Evolutionary conservation across 495 filamentous ascomycete genomes (phyloP), one percentile per base, ranked within the genome.

Genomic region (Endocarpon pusillum): DNA sequence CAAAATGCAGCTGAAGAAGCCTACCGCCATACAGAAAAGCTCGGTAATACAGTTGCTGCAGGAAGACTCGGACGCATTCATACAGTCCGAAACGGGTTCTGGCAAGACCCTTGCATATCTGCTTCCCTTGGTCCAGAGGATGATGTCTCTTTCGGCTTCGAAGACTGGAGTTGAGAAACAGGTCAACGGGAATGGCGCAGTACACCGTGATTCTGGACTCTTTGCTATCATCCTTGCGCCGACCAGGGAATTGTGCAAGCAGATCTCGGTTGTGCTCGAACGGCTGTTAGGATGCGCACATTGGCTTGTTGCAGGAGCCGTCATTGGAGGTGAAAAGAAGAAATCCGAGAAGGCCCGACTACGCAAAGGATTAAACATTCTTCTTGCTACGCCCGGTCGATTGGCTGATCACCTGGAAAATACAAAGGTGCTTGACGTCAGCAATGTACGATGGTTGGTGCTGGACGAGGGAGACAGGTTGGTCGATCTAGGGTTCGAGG

Each of bases 401-500:
- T 58, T 97, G 35, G 74, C 69, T 1, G 89, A 96, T 58, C 89
- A 97, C 53, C 47, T 97, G 14, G 78, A 92, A 33, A 82, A 92
- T 39, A 97, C 89, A 2, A 69, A 91, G 55, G 81, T 73, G 3
- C 58, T 97, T 41, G 77, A 92, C 42, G 78, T 94, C 15, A 78
- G 79, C 44, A 84, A 77, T 20, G 85, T 94, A 11, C 61, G 87
- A 36, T 97, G 89, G 89, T 56, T 97, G 15, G 74, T 97, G 0
- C 62, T 96, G 29, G 89, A 97, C 45, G 89, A 97, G 52, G 89
- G 89, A 19, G 89, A 97, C 63, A 63, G 91, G 12, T 60, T 97
- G 53, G 91, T 94, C 84, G 89, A 97, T 47, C 64, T 96, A 53
- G 89, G 89, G 1, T 96, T 97, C 44, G 89, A 94, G 56, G 71